These are phyloP conservation scores for Phaffomyces thermotolerans DNA, from an alignment of 805 yeast species.

Conservation along the genomic window DNA sequence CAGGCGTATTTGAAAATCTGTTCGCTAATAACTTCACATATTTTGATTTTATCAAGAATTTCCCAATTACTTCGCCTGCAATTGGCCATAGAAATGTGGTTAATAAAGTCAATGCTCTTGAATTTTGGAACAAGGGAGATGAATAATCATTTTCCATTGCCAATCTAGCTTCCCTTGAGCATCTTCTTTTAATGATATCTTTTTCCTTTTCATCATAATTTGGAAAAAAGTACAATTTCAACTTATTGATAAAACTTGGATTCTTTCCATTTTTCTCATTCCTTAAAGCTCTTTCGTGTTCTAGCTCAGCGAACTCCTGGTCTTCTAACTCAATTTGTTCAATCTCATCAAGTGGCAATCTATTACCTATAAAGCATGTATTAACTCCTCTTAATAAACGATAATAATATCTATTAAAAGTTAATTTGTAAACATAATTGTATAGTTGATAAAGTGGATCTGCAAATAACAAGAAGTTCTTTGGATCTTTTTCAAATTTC, in stretches of 20 bases:
- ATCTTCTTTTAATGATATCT: slow-evolving; percentile 8
- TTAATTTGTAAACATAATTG: slow-evolving; percentile 13
- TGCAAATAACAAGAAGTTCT: slow-evolving; percentile 7
- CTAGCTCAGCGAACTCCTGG: slow-evolving; percentile 8
- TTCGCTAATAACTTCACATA: slow-evolving; percentile 17
- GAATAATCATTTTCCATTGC: slow-evolving; percentile 26
- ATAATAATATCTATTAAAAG: slow-evolving; percentile 30
- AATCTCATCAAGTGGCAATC: slow-evolving; percentile 25
- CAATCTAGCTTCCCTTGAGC: slow-evolving; percentile 21
- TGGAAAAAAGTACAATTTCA: slow-evolving; percentile 5
- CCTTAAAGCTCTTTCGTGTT: not conserved
- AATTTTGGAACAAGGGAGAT: slow-evolving; percentile 16
- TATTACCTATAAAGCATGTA: slow-evolving; percentile 29
- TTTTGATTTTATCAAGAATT: slow-evolving; percentile 19
- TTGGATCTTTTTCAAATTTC: slow-evolving; percentile 8
- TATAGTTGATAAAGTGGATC: slow-evolving; percentile 14
- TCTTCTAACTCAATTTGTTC: slow-evolving; percentile 28
- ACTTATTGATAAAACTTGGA: not conserved
- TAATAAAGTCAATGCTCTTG: slow-evolving; percentile 14
- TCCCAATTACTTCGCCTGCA: slow-evolving; percentile 23
- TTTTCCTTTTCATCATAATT: slow-evolving; percentile 1
- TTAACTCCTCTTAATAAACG: slow-evolving; percentile 26
- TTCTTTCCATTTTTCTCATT: not conserved
- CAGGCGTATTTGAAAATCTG: slow-evolving; percentile 27
- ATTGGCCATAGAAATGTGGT: slow-evolving; percentile 23